Percentiles rank a stretch among this genome's conserved stretches.
Conservation (phyloP, 169 alveolate species). For the Eimeria brunetti region DNA sequence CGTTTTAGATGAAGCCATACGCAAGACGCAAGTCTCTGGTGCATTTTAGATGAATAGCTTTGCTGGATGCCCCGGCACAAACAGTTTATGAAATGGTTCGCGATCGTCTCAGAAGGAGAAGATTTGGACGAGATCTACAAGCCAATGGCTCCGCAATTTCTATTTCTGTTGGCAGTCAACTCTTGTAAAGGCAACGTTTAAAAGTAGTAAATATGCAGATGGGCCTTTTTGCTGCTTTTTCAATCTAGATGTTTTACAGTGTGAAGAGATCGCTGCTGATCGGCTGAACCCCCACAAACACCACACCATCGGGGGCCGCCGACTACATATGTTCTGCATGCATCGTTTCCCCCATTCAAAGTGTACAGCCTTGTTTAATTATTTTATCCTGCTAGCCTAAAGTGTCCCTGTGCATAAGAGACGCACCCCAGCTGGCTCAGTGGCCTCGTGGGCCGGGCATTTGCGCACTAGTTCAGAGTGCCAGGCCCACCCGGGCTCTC, state of each 20-base stretch:
- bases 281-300: slow-evolving; percentile 74
- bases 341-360: slow-evolving; percentile 27
- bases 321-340: slow-evolving; percentile 52
- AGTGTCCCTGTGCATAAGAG: slow-evolving; percentile 26
- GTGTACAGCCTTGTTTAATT: neutral
- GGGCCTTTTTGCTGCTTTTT: neutral
- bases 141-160: neutral
- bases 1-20: neutral
- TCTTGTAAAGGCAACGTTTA: slow-evolving; percentile 16
- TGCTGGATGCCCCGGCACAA: neutral
- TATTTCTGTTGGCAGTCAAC: neutral
- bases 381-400: neutral
- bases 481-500: slow-evolving; percentile 38
- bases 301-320: slow-evolving; percentile 78
- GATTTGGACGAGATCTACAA: neutral
- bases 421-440: slow-evolving; percentile 44
- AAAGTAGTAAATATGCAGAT: neutral
- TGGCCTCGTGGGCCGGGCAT: slow-evolving; percentile 60
- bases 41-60: neutral
- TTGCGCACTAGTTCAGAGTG: slow-evolving; percentile 68
- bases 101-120: neutral
- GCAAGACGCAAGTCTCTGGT: neutral
- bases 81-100: neutral
- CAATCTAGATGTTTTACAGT: neutral
- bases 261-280: slow-evolving; percentile 22